Percentiles rank a stretch among this genome's conserved stretches.
phyloP scores from a whole-genome alignment of 768 basidiomycete species.

The Naganishia vaughanmartiniae region DNA sequence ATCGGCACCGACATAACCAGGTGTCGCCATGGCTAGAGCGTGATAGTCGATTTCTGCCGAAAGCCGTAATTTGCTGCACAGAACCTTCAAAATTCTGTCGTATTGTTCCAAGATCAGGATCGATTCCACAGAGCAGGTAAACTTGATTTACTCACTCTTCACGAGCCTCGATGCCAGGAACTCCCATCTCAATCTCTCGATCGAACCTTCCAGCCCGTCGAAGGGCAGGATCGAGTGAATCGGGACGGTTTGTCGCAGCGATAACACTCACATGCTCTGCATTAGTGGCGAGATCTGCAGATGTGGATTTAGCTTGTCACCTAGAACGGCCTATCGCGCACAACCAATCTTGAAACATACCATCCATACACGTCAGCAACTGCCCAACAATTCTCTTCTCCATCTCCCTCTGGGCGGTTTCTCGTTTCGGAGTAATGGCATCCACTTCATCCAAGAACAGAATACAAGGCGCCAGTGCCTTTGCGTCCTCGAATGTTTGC shows the following conservation, averaged over 20 bases:
- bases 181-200: slow-evolving; percentile 95
- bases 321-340: neutral
- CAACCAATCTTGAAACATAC: slow-evolving; percentile 55
- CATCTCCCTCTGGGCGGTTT: slow-evolving; percentile 98
- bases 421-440: slow-evolving; percentile 93
- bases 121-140: neutral
- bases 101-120: neutral
- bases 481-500: slow-evolving; percentile 96
- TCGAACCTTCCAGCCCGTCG: slow-evolving; percentile 93
- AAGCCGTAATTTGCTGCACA: slow-evolving; percentile 77
- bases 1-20: slow-evolving; percentile 96
- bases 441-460: slow-evolving; percentile 98
- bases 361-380: slow-evolving; percentile 97
- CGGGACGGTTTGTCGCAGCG: slow-evolving; percentile 93
- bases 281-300: slow-evolving; percentile 79
- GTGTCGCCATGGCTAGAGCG: slow-evolving; percentile 83
- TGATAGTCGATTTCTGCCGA: slow-evolving; percentile 84
- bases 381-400: slow-evolving; percentile 96
- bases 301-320: no score
- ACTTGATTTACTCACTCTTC: slow-evolving; percentile 65
- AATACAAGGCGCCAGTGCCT: slow-evolving; percentile 85
- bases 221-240: slow-evolving; percentile 88
- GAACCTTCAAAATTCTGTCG: slow-evolving; percentile 81
- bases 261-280: slow-evolving; percentile 91
- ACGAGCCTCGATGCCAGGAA: slow-evolving; percentile 85